phyloP scores from a whole-genome alignment of 495 filamentous ascomycete genomes.

The Platismatia glauca region DNA sequence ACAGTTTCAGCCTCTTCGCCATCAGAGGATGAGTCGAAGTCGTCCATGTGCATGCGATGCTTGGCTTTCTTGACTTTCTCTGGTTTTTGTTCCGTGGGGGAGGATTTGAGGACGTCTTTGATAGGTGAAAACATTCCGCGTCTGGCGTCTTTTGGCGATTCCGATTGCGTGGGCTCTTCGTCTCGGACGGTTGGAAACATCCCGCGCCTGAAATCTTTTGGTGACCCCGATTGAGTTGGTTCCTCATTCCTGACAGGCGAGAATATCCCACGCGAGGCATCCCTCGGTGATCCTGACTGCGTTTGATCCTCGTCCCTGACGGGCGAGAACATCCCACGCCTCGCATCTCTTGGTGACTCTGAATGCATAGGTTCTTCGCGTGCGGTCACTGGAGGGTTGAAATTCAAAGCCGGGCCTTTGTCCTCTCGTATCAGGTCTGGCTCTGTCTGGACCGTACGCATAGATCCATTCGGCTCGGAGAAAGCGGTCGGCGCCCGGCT shows the following conservation, averaged over 20 bases:
- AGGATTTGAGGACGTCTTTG: constrained; percentile 26
- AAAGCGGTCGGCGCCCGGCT: constrained; percentile 9
- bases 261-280: constrained; percentile 14
- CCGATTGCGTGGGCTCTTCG: constrained; percentile 11
- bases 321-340: background rate
- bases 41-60: constrained; percentile 36
- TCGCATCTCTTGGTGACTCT: background rate
- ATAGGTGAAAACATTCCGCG: constrained; percentile 21
- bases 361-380: background rate
- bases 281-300: constrained; percentile 13
- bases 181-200: constrained; percentile 11
- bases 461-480: constrained; percentile 32
- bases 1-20: constrained; percentile 25
- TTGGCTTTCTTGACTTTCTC: constrained; percentile 43
- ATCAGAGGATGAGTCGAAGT: constrained; percentile 36
- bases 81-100: constrained; percentile 35
- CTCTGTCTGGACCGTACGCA: constrained; percentile 55
- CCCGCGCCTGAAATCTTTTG: constrained; percentile 23
- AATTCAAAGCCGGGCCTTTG: constrained; percentile 23
- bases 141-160: constrained; percentile 18
- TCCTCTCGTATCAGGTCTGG: constrained; percentile 33
- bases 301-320: constrained; percentile 9
- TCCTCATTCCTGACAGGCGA: constrained; percentile 17
- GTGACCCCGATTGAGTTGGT: constrained; percentile 11
- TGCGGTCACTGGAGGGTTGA: constrained; percentile 3